Conservation (phyloP, 306 rosid species). For the barrel medic (Medicago truncatula) region MtrunA17r5.0-ANR NC_053049.1:38780001-38780500, state of each 20-base stretch:
- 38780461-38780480: conserved; percentile 42
- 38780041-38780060: too few relatives aligned
- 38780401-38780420: conserved; percentile 86
- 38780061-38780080: too few relatives aligned
- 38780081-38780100: not conserved
- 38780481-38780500: not conserved
- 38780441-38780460: conserved; percentile 69
- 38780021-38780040: not conserved
- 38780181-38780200: not conserved
- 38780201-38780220: not conserved
- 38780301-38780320: conserved; percentile 97
- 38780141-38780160: too few relatives aligned
- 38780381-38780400: conserved; percentile 94
- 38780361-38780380: conserved; percentile 97
- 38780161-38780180: too few relatives aligned
- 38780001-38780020: conserved; percentile 15
- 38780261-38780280: not conserved
- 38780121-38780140: not conserved
- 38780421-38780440: conserved; percentile 53
- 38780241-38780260: not conserved
- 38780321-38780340: conserved; percentile 86
- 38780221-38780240: not conserved
- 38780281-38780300: conserved; percentile 2
- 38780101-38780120: too few relatives aligned
- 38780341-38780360: conserved; percentile 93